Base-by-base conservation (phyloP, 345 rosid species). In the Orychophragmus violaceus region DNA sequence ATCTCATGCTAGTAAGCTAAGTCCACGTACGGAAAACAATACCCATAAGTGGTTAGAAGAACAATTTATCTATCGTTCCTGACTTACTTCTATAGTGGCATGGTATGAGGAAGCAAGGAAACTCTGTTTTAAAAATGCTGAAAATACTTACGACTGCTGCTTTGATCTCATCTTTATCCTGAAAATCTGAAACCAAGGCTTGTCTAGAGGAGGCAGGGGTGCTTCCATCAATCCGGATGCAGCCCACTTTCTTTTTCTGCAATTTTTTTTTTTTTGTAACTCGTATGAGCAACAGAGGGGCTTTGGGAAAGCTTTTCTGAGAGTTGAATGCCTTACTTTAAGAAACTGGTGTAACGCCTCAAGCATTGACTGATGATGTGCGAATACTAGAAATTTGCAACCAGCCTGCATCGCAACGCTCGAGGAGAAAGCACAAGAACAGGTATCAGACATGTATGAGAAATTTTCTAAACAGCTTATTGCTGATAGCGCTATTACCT, bases 351-450 rank as follows among this genome's bases (percentile, higher is more conserved):
- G 90, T 72, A 93, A 72, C 53, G 94, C 79, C 18, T 88, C 87
- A 61, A 90, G 87, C 98, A 92, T 92, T 54, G 88, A 76, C 64
- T 70, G 88, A 73, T 93, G 98, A 74, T 89, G 97, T 1, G 96
- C 98, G 85, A 89, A 92, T 61, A 89, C 81, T 27, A 92, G 81
- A 83, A 92, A 92, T 78, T 92, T 92, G 89, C 98, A 92, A 65
- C 85, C 91, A 44, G 96, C 98, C 98, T 92, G 91, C 79, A 83
- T 51, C 25, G 37, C 23, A 48, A 48, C 1, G 24, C 21, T 45
- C 54, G 3, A 56, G 8, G 70, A 67, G 50, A 68, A 62, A 69
- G 36, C 13, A 55, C 12, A 39, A 27, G 46, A 69, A 62, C 36
- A 62, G 6, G 29, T 48, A 58, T 62, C 53, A 68, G 51, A 45